These are phyloP conservation scores for Cystobasidium slooffiae DNA, from an alignment of 1,284 basidiomycete genomes.

Conservation along the genomic window DNA sequence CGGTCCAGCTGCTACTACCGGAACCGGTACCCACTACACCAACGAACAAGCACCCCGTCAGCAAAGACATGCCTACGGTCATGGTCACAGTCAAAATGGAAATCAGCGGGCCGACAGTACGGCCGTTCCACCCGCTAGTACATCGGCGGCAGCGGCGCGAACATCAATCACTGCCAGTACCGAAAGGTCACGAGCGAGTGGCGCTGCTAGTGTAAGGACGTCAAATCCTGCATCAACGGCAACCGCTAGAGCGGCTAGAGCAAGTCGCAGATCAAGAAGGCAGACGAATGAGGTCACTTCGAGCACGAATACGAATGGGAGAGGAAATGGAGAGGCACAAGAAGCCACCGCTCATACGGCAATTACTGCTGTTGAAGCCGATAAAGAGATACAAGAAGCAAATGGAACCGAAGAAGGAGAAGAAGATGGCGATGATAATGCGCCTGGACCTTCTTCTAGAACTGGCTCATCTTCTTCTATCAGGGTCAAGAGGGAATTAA, in stretches of 20 bases:
- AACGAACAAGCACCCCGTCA: neutral
- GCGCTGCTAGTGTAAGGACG: neutral
- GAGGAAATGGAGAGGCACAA: too few species aligned
- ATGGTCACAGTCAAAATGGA: neutral
- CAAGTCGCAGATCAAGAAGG: neutral
- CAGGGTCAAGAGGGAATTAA: slow-evolving; percentile 7
- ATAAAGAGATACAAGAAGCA: neutral
- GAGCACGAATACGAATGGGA: too few species aligned
- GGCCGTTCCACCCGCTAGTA: neutral
- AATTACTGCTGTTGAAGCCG: neutral
- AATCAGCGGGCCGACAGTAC: too few species aligned
- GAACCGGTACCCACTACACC: neutral
- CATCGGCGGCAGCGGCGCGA: neutral
- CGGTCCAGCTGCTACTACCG: neutral
- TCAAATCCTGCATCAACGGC: neutral
- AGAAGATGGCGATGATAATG: neutral
- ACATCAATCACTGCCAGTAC: neutral
- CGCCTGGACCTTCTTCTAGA: neutral
- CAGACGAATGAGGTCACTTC: neutral
- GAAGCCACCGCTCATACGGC: too few species aligned
- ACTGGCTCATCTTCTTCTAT: neutral
- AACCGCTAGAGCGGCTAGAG: neutral
- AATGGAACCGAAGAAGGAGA: neutral
- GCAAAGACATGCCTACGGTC: neutral
- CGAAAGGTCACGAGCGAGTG: neutral